Base-by-base conservation (phyloP, 768 basidiomycete species). In the Pleurotus ostreatus region DNA sequence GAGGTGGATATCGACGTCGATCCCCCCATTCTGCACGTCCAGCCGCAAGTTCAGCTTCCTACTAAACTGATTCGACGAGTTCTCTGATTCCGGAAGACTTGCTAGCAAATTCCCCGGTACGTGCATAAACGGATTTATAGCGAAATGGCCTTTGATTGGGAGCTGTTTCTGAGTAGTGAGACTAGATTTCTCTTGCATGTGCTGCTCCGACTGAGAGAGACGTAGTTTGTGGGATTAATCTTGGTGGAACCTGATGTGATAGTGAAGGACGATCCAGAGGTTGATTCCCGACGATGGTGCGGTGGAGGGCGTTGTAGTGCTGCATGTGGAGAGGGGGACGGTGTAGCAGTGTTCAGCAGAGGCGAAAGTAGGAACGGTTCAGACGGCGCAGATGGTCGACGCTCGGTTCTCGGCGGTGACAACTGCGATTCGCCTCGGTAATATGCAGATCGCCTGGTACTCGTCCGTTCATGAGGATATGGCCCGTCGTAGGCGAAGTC, bases 21-120 rank as follows among this genome's bases (percentile, higher is more conserved):
- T 74, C 2, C 72, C 74, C 1, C 76, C 71, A 55, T 70, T 69
- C 58, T 71, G 70, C 1, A 76, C 76, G 51, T 68, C 70, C 41
- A 80, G 60, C 6, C 59, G 56, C 5, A 81, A 65, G 52, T 81
- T 78, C 46, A 74, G 75, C 22, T 74, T 67, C 25, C 63, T 61
- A 1, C 61, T 58, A 52, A 51, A 39, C 46, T 51, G 8, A 22
- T 57, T 25, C 22, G 48, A 39, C 7, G 53, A 40, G 34, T 47
- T 44, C 1, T 70, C 68, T 0, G 72, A 69, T 58, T 77, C 71
- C 4, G 49, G 41, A 0, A 81, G 60, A 20, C 78, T 73, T 2
- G 77, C 71, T 5, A 81, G 65, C 38, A 78, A 52, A 15, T 68
- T 55, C 0, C 62, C 3, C 0, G 81, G 79, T 45, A 82, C 70